phyloP scores from a whole-genome alignment of 306 rosid species.

The Ziziphus jujuba region DNA sequence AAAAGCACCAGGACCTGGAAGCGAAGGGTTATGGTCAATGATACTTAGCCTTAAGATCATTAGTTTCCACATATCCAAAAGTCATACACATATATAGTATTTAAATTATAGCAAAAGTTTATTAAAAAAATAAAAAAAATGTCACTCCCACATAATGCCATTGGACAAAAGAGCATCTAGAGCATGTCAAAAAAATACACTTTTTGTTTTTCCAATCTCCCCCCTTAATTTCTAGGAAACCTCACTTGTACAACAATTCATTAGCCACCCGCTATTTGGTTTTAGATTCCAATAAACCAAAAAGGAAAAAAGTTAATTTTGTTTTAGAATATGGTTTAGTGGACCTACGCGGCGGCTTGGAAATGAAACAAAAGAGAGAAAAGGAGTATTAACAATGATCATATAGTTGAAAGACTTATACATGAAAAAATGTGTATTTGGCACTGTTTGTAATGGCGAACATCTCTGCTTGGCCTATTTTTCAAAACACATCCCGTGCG shows the following conservation, averaged over 20 bases:
- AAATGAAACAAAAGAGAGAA: constrained; percentile 16
- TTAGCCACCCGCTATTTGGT: background rate
- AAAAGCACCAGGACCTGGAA: background rate
- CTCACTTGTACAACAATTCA: too few species aligned
- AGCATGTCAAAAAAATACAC: background rate
- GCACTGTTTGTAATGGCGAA: constrained; percentile 11
- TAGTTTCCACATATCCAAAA: background rate
- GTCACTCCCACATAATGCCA: background rate
- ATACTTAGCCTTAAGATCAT: background rate
- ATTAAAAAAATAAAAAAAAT: too few species aligned
- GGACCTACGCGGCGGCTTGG: constrained; percentile 30
- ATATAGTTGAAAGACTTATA: background rate
- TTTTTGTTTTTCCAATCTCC: background rate
- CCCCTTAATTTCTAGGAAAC: too few species aligned
- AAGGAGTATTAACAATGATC: background rate
- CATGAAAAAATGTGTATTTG: background rate
- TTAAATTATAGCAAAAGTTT: too few species aligned
- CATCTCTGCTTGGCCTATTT: background rate
- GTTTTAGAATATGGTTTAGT: background rate
- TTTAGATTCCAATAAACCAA: background rate
- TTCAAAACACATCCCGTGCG: too few species aligned
- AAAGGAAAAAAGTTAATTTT: background rate
- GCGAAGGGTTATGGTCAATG: background rate
- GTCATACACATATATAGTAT: background rate
- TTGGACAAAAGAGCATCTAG: constrained; percentile 22